Evolutionary conservation across 2,329 filamentous ascomycete species (phyloP).

Genomic region (Hypoxylon sp.): DNA sequence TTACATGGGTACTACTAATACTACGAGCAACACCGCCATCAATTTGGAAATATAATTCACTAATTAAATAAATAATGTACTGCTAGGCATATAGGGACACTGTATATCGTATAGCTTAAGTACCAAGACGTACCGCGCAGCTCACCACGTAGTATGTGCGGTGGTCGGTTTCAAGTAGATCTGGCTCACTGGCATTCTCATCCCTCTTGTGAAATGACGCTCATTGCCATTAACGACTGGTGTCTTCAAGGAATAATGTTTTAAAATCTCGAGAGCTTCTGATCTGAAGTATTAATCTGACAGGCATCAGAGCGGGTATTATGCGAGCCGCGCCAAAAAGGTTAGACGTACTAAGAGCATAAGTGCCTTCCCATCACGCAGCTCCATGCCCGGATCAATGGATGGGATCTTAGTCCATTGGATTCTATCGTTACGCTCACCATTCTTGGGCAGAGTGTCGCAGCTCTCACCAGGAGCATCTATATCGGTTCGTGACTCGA

Average conservation of each 20-base stretch:
- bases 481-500: not conserved
- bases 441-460: not conserved
- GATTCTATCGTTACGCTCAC: not conserved
- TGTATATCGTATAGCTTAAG: not conserved
- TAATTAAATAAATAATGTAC: not conserved
- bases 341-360: not conserved
- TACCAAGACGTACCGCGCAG: not conserved
- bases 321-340: not conserved
- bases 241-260: not conserved
- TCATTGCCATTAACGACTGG: not conserved
- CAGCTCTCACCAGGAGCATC: not conserved
- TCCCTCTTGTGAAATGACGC: not conserved
- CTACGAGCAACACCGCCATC: no score
- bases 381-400: not conserved
- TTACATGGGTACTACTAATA: not conserved
- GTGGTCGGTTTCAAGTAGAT: not conserved
- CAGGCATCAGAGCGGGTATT: not conserved
- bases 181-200: not conserved
- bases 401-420: not conserved
- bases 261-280: not conserved
- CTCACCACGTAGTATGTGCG: not conserved
- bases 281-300: not conserved
- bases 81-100: not conserved
- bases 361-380: not conserved
- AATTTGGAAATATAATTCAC: not conserved